Evolutionary conservation across 2,329 filamentous ascomycete genomes (phyloP), one percentile per base, ranked within the genome.

Genomic region (Zasmidium citrigriseum): DNA sequence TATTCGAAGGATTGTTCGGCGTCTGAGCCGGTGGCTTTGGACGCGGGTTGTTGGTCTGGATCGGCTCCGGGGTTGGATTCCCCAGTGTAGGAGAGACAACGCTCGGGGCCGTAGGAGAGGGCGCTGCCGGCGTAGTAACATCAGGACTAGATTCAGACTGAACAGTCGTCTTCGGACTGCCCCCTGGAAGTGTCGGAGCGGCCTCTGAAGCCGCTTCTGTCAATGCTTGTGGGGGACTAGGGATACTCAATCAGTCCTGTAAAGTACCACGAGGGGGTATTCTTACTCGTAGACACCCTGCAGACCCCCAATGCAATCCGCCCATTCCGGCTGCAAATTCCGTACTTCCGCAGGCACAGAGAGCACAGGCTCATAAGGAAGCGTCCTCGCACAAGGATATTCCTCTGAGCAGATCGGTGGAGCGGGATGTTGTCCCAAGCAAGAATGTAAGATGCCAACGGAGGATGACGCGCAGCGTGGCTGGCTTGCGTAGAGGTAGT

Each of bases 251-350:
- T 9, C 34, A n/a, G 14, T 16, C 22, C 10, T 11, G 4, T 22
- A 16, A 10, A 46, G 14, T 34, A 14, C 7, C 27, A 34, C n/a
- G n/a, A n/a, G 14, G 27, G 27, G 5, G 16, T 49, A 7, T n/a
- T 25, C 47, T 49, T 4, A 49, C 47, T 64, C 61, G 20, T 57
- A 61, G 4, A 58, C 52, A 11, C 61, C 61, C 4, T 29, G 18
- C 14, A 59, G 52, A 20, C 58, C 57, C 24, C 49, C 61, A 11
- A 55, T 55, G 29, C 61, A 64, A 11, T 54, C 51, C 2, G 34
- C 34, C 61, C 61, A 64, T 12, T 50, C 61, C 3, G 61, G 58
- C 44, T 64, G 58, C 24, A 64, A 22, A 10, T 54, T 18, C 12
- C 27, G 44, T 1, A 64, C 59, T 23, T 59, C 59, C 1, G 21